A percentile compares a stretch with the other conserved stretches of the same genome.
Evolutionary conservation across 805 yeast species (phyloP).

Genomic region (Metschnikowia santaceciliae): DNA sequence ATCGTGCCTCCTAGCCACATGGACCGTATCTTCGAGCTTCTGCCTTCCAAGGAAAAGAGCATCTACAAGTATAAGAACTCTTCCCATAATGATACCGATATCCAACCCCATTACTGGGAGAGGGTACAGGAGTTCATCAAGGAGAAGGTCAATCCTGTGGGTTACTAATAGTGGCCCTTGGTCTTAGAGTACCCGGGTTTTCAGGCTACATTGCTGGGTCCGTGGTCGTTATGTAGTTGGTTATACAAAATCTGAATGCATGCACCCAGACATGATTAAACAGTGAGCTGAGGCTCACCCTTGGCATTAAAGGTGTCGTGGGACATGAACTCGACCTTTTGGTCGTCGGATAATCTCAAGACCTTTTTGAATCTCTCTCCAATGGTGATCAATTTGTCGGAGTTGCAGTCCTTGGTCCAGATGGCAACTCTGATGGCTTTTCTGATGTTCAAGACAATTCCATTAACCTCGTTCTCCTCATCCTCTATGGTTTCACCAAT

Average conservation of each 20-base stretch:
- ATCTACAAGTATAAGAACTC: slow-evolving; percentile 56
- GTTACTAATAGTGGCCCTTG: slow-evolving; percentile 8
- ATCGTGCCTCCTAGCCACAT: slow-evolving; percentile 89
- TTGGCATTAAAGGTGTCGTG: slow-evolving; percentile 53
- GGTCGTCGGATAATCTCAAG: slow-evolving; percentile 68
- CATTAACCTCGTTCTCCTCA: slow-evolving; percentile 81
- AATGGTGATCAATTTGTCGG: slow-evolving; percentile 58
- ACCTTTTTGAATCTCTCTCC: slow-evolving; percentile 88
- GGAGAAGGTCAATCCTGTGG: slow-evolving; percentile 40
- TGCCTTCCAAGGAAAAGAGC: slow-evolving; percentile 47
- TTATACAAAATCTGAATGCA: slow-evolving; percentile 12
- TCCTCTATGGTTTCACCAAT: slow-evolving; percentile 94
- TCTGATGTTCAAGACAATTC: slow-evolving; percentile 83
- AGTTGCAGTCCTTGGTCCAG: slow-evolving; percentile 86
- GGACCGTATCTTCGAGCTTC: slow-evolving; percentile 52
- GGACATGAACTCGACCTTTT: slow-evolving; percentile 73
- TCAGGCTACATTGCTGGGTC: background rate
- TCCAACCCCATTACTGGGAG: slow-evolving; percentile 77
- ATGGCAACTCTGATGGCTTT: slow-evolving; percentile 79
- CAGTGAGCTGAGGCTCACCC: slow-evolving; percentile 25
- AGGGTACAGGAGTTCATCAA: slow-evolving; percentile 54
- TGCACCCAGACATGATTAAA: slow-evolving; percentile 10
- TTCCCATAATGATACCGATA: slow-evolving; percentile 79
- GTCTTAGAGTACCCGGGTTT: background rate
- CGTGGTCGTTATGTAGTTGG: slow-evolving; percentile 17